Conservation (phyloP, 2,329 filamentous ascomycete genomes). For the Alternaria gaisen region DNA sequence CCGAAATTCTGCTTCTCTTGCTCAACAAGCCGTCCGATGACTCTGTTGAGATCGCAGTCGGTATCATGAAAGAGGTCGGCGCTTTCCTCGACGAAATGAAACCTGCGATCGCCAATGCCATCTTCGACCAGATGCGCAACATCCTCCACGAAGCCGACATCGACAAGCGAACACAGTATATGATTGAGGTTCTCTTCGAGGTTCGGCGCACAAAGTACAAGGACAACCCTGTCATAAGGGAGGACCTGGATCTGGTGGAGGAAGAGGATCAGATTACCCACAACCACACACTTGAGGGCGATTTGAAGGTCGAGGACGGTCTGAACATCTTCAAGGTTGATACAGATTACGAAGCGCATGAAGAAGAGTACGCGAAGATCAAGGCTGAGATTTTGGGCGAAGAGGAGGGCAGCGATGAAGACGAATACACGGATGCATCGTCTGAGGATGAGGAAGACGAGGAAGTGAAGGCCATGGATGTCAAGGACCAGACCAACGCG, state of each 20-base stretch:
- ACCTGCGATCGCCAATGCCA: slow-evolving; percentile 81
- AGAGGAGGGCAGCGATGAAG: slow-evolving; percentile 72
- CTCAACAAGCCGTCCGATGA: slow-evolving; percentile 96
- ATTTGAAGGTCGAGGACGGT: slow-evolving; percentile 81
- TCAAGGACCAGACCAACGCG: slow-evolving; percentile 97
- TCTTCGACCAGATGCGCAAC: slow-evolving; percentile 95
- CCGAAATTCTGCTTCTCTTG: slow-evolving; percentile 90
- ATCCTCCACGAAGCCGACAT: slow-evolving; percentile 97
- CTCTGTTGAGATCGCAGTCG: slow-evolving; percentile 96
- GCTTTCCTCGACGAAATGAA: slow-evolving; percentile 97
- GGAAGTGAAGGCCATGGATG: slow-evolving; percentile 85
- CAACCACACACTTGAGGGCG: slow-evolving; percentile 76
- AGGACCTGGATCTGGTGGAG: slow-evolving; percentile 93
- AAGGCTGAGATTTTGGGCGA: slow-evolving; percentile 95
- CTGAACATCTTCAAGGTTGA: slow-evolving; percentile 98
- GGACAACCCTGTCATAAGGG: slow-evolving; percentile 87
- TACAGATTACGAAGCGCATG: slow-evolving; percentile 86
- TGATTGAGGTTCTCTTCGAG: slow-evolving; percentile 98
- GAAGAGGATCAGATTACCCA: slow-evolving; percentile 99
- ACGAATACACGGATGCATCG: slow-evolving; percentile 70
- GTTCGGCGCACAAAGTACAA: slow-evolving; percentile 96
- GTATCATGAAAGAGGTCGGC: slow-evolving; percentile 89
- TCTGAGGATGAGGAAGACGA: slow-evolving; percentile 77
- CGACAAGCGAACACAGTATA: slow-evolving; percentile 98
- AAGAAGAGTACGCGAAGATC: slow-evolving; percentile 86